Evolutionary conservation across 2,329 filamentous ascomycete species (phyloP).

Genomic region (Rhynchosporium agropyri): DNA sequence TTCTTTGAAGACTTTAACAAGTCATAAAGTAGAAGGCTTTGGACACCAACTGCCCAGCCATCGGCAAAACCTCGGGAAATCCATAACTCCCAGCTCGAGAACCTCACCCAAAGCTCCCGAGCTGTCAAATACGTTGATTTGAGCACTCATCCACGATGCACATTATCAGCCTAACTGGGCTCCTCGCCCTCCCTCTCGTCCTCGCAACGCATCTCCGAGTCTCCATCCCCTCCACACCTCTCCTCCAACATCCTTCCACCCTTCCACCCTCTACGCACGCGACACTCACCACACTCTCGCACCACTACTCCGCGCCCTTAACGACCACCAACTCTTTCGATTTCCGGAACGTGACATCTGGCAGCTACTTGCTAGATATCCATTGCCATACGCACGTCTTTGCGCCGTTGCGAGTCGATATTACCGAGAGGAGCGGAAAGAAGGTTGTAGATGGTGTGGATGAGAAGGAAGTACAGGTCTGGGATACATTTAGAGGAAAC

Average conservation of each 20-base stretch:
- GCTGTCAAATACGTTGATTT: not conserved
- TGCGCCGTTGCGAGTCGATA: slow-evolving; percentile 78
- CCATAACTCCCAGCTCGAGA: too few relatives aligned
- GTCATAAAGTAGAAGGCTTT: too few relatives aligned
- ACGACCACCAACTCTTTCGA: slow-evolving; percentile 70
- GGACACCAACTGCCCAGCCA: too few relatives aligned
- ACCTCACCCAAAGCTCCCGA: slow-evolving; percentile 1
- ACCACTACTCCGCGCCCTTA: slow-evolving; percentile 61
- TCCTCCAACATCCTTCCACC: slow-evolving; percentile 44
- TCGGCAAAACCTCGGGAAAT: too few relatives aligned
- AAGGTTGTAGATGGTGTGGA: slow-evolving; percentile 45
- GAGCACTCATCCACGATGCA: slow-evolving; percentile 42
- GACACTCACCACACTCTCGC: slow-evolving; percentile 62
- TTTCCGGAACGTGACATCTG: slow-evolving; percentile 71
- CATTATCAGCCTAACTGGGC: slow-evolving; percentile 41
- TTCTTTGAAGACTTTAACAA: too few relatives aligned
- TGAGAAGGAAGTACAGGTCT: slow-evolving; percentile 59
- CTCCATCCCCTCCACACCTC: slow-evolving; percentile 34
- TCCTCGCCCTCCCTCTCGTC: slow-evolving; percentile 45
- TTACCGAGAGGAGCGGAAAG: slow-evolving; percentile 45
- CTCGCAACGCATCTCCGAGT: slow-evolving; percentile 40
- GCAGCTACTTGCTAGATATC: slow-evolving; percentile 82
- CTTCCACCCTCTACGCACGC: slow-evolving; percentile 62
- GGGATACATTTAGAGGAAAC: slow-evolving; percentile 87
- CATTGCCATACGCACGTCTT: slow-evolving; percentile 76